Evolutionary conservation across 352 stramenopile genomes (phyloP), one percentile per base, ranked within the genome.

Genomic region (Phytophthora cajani): DNA sequence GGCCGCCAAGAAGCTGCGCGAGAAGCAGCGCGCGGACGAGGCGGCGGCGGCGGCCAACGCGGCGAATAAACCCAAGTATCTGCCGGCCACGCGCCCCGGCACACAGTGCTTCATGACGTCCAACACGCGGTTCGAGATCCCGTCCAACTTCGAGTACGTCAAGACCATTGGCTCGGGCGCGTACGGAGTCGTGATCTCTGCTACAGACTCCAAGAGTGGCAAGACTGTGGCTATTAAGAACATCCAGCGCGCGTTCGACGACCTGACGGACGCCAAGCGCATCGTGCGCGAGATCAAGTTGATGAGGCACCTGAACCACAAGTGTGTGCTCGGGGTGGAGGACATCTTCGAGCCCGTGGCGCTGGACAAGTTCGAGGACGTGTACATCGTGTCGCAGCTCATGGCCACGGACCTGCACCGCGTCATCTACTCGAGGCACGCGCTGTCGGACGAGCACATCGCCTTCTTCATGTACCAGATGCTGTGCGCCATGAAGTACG

Each of bases 191-290:
- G 93, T 98, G 9, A 95, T 98, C 58, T 88, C 87, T 2, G 87
- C 84, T 10, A 88, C 82, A 7, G 68, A 91, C 69, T 73, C 76
- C 5, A 55, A 71, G 8, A 76, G 4, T 49, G 1, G 73, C 9
- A 84, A 81, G 38, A 89, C 79, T 0, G 72, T 88, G 17, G 85
- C 87, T 1, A 97, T 99, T 69, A 99, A 99, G 80, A 99, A 99
- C 78, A 97, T 99, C 50, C 84, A 95, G 49, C 79, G 86, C 23
- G 92, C 92, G 16, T 99, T 99, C 74, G 93, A 98, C 57, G 97
- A 99, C 75, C 88, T 99, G 40, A 98, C 98, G 23, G 98, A 99
- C 77, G 98, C 98, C 27, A 99, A 99, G 77, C 92, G 98, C 52
- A 99, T 99, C 65, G 87, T 99, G 21, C 84, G 98, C 1, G 98